These are phyloP conservation scores for Dryadomyces quercivorus DNA, from an alignment of 2,329 filamentous ascomycete species.

Conservation along the genomic window DNA sequence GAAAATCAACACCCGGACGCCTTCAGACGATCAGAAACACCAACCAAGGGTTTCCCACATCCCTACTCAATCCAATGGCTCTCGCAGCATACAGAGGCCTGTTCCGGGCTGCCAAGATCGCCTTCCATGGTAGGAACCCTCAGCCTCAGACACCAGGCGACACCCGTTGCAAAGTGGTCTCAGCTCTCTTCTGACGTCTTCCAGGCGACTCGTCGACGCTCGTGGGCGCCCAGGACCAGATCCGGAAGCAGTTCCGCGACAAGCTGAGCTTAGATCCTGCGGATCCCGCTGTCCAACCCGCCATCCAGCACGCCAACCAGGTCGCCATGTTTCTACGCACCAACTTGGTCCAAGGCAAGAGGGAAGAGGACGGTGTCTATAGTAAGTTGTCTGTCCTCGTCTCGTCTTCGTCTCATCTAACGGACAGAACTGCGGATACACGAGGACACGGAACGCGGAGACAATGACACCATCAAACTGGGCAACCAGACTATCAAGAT, in stretches of 20 bases:
- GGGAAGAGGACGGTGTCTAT: conserved; percentile 37
- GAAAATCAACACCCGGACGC: too few species aligned
- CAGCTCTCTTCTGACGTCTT: neutral
- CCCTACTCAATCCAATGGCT: conserved; percentile 35
- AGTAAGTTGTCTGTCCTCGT: conserved; percentile 33
- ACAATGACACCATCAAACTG: conserved; percentile 82
- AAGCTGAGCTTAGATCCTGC: conserved; percentile 47
- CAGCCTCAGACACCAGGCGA: neutral
- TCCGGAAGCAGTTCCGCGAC: conserved; percentile 60
- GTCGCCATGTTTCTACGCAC: conserved; percentile 67
- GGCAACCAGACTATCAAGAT: conserved; percentile 17
- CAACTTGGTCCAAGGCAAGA: conserved; percentile 78
- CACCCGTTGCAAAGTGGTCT: neutral
- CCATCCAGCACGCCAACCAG: conserved; percentile 69
- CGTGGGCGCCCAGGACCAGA: conserved; percentile 57
- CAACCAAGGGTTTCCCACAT: too few species aligned
- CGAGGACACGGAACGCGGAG: conserved; percentile 77
- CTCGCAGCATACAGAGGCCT: conserved; percentile 69
- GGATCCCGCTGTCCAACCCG: conserved; percentile 46
- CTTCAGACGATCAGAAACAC: neutral
- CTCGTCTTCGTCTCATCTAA: neutral
- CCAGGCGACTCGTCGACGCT: conserved; percentile 36
- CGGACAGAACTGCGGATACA: conserved; percentile 67
- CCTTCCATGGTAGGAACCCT: conserved; percentile 58
- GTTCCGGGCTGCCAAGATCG: conserved; percentile 66